Base-by-base conservation (phyloP, 2,329 filamentous ascomycete genomes). In the Conoideocrella luteorostrata region DNA sequence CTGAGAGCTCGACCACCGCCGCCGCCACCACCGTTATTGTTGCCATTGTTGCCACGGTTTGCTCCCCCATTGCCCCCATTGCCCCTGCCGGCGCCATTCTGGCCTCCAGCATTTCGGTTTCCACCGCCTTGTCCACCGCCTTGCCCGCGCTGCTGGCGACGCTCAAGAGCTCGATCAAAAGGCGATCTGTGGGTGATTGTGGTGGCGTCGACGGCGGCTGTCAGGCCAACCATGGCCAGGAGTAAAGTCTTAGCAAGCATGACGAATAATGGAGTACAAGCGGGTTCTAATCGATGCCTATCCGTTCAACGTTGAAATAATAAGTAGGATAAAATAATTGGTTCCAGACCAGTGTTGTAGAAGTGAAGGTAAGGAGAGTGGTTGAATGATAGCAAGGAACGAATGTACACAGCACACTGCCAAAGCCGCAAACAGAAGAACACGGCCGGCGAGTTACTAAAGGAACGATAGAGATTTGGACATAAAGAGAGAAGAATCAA, bases 241-340 rank as follows among this genome's bases (percentile, higher is more conserved):
- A 77, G 51, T 37, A 73, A 54, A 47, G 64, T 64, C 59, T 76
- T 75, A 57, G 76, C 56, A 57, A 75, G 69, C 75, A 78, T 79
- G 38, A 29, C 34, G 9, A 21, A 17, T 30, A 21, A 29, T 10
- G 17, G 18, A 21, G 20, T 50, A 44, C 37, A 37, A 43, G 30
- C 37, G 44, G 41, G 48, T 48, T 44, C 44, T 37, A 46, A 47
- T 35, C 17, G 43, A 26, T 12, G 17, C 35, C 44, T 30, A 23
- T 40, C 11, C n/a, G 5, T 11, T 35, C 9, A 35, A 43, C 17
- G 17, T 36, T 7, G 10, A 11, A 15, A 7, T 30, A 32, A 51
- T 55, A 56, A 57, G 52, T 52, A 49, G 47, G 52, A 52, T 51
- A 56, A 51, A 48, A 21, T 21, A 20, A 26, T 17, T 47, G 47